Evolutionary conservation across 495 filamentous ascomycete genomes (phyloP).

Genomic region (Clohesyomyces aquaticus): DNA sequence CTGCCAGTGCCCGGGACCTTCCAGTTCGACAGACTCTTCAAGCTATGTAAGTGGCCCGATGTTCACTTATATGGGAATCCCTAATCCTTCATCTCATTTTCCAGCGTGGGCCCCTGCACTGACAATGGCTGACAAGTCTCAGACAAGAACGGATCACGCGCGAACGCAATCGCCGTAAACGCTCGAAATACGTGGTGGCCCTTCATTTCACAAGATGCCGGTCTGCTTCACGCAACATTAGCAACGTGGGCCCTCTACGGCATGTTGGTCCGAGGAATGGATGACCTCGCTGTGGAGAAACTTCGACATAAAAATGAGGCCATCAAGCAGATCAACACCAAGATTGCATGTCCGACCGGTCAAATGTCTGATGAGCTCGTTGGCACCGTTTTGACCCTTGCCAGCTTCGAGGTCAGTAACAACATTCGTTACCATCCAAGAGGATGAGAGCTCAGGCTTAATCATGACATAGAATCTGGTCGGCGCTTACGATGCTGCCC

Average conservation of each 20-base stretch:
- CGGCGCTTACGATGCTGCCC: conserved; percentile 35
- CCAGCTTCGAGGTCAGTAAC: conserved; percentile 37
- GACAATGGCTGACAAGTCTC: background rate
- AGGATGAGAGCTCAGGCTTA: background rate
- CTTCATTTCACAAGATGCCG: conserved; percentile 33
- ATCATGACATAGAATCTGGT: conserved; percentile 26
- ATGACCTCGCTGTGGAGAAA: conserved; percentile 15
- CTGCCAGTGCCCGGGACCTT: conserved; percentile 31
- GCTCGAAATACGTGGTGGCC: conserved; percentile 36
- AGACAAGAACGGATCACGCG: conserved; percentile 27
- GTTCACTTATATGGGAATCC: no score
- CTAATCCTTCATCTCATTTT: no score
- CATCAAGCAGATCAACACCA: conserved; percentile 34
- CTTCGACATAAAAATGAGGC: conserved; percentile 36
- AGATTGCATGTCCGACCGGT: conserved; percentile 17
- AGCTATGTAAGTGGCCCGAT: conserved; percentile 23
- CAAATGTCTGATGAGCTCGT: conserved; percentile 33
- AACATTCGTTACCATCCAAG: background rate
- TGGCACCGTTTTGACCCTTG: conserved; percentile 28
- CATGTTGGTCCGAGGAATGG: conserved; percentile 18
- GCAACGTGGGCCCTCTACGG: conserved; percentile 35
- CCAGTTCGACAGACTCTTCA: conserved; percentile 28
- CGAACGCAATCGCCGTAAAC: conserved; percentile 32
- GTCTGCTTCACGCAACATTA: conserved; percentile 31
- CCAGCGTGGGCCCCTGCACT: no score